Evolutionary conservation across 192 early-diverging fungal genomes (phyloP), one percentile per base, ranked within the genome.

Genomic region (Umbelopsis isabellina): DNA sequence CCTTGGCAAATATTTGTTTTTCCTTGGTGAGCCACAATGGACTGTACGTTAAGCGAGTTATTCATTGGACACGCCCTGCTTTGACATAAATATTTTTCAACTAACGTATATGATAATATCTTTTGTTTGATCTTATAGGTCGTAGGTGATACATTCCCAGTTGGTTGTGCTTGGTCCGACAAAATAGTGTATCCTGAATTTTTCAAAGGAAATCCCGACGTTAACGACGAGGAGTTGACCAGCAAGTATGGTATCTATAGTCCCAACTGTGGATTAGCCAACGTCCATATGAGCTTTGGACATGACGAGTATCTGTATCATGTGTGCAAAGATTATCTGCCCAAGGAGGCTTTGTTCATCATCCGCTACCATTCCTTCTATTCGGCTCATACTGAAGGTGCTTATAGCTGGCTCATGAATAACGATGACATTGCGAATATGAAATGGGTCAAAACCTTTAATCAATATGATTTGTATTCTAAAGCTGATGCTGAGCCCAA

Each of bases 281-380:
- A 80, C 0, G 65, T 87, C 12, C 61, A 83, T 33, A 69, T 87
- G 72, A 72, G 73, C 20, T 87, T 71, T 65, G 85, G 85, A 50
- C 85, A 87, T 71, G 85, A 87, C 35, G 85, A 87, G 52, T 87
- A 86, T 45, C 46, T 87, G 20, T 86, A 84, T 51, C 73, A 82
- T 11, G 82, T 87, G 3, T 61, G 71, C 25, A 80, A 81, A 46
- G 21, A 76, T 10, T 77, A 80, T 67, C 45, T 86, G 11, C 85
- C 85, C 4, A 13, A 48, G 4, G 75, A 87, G 52, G 82, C 76
- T 0, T 45, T 74, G 10, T 80, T 79, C 49, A 77, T 87, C 16
- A 79, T 87, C 65, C 69, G 85, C 8, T 86, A 73, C 64, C 85
- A 87, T 66, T 85, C 83, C 2, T 87, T 84, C 61, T 87, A 87